phyloP scores from a whole-genome alignment of 306 rosid genomes.

The Cucumis sativus region Cucumber_9930_V3 NC_026657.2:34785501-34786000 shows the following conservation, averaged over 20 bases:
- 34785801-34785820: slow-evolving; percentile 20
- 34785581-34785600: slow-evolving; percentile 92
- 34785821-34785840: slow-evolving; percentile 31
- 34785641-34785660: slow-evolving; percentile 16
- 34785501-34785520: slow-evolving; percentile 94
- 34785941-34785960: slow-evolving; percentile 18
- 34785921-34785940: slow-evolving; percentile 12
- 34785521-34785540: slow-evolving; percentile 90
- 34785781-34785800: slow-evolving; percentile 26
- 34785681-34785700: slow-evolving; percentile 66
- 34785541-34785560: slow-evolving; percentile 89
- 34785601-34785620: slow-evolving; percentile 64
- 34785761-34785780: slow-evolving; percentile 8
- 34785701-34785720: slow-evolving; percentile 90
- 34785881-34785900: slow-evolving; percentile 22
- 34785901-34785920: slow-evolving; percentile 7
- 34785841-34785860: slow-evolving; percentile 15
- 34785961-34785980: slow-evolving; percentile 17
- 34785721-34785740: slow-evolving; percentile 67
- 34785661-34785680: slow-evolving; percentile 29
- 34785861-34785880: background rate
- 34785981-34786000: slow-evolving; percentile 34
- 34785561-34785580: slow-evolving; percentile 89
- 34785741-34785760: slow-evolving; percentile 3
- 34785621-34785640: slow-evolving; percentile 19